Percentiles rank a stretch among this genome's conserved stretches.
phyloP scores from a whole-genome alignment of 2,329 filamentous ascomycete species.

The Colletotrichum higginsianum region DNA sequence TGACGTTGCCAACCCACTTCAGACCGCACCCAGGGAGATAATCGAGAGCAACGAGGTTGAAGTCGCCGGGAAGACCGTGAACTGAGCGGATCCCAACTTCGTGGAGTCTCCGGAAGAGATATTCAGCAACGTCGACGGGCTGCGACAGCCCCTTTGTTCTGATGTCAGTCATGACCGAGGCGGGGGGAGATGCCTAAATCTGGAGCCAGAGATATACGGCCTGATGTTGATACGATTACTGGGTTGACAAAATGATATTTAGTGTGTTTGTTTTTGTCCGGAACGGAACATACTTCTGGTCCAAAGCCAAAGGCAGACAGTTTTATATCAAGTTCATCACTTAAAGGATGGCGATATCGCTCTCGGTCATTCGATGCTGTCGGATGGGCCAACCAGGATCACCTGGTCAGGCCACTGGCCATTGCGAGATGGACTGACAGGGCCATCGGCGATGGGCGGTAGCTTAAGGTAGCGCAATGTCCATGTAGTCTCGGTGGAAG shows the following conservation, averaged over 20 bases:
- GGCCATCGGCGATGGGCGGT: constrained; percentile 26
- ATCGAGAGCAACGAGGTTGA: constrained; percentile 79
- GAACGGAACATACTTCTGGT: not conserved
- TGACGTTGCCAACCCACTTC: constrained; percentile 78
- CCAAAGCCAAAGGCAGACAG: not conserved
- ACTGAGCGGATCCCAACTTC: constrained; percentile 76
- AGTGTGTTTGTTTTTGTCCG: not conserved
- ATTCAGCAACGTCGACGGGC: constrained; percentile 75
- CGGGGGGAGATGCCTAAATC: not conserved
- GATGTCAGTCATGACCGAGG: constrained; percentile 53
- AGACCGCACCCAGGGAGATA: constrained; percentile 72
- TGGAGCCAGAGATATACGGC: not conserved
- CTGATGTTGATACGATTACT: not conserved
- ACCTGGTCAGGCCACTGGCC: constrained; percentile 31
- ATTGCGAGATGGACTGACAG: constrained; percentile 10
- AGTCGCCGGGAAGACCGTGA: constrained; percentile 81
- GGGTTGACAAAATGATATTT: not conserved
- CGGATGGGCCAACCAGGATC: constrained; percentile 7
- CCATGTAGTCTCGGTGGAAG: not conserved
- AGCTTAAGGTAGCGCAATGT: constrained; percentile 3
- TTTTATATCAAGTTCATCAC: constrained; percentile 24
- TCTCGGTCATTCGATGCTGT: constrained; percentile 1
- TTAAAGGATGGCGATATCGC: not conserved
- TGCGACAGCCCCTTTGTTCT: constrained; percentile 60
- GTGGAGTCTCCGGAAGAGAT: constrained; percentile 75